Percentiles rank a stretch among this genome's conserved stretches.
Evolutionary conservation across 2,329 filamentous ascomycete genomes (phyloP).

Genomic region (Aureobasidium sp.): DNA sequence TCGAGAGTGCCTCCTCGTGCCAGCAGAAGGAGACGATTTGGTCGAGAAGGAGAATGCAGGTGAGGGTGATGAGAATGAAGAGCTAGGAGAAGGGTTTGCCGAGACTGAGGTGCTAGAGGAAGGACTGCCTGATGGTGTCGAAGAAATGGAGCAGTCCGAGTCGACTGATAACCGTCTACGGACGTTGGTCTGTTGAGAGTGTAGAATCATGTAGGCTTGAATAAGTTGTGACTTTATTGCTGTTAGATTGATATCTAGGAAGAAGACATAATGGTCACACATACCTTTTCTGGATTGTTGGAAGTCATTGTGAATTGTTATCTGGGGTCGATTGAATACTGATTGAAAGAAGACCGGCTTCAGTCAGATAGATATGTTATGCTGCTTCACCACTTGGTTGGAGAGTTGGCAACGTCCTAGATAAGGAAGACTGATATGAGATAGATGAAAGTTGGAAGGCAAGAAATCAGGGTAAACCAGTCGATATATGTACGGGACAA

Average conservation of each 20-base stretch:
- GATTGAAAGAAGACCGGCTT: conserved; percentile 13
- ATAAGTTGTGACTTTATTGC: conserved; percentile 21
- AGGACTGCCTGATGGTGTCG: neutral
- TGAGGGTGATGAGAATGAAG: conserved; percentile 17
- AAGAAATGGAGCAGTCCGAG: conserved; percentile 22
- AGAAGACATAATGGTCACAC: neutral
- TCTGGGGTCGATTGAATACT: neutral
- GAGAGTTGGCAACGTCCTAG: neutral
- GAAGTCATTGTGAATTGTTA: conserved; percentile 2
- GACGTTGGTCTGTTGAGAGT: conserved; percentile 35
- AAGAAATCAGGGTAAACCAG: neutral
- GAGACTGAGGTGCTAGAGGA: conserved; percentile 5
- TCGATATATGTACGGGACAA: conserved; percentile 13
- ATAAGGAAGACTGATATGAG: neutral
- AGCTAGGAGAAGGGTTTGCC: conserved; percentile 16
- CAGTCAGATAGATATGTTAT: conserved; percentile 1
- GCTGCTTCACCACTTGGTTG: neutral
- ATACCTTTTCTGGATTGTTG: conserved; percentile 2
- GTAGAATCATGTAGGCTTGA: conserved; percentile 35
- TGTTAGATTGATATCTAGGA: neutral
- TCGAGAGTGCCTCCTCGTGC: conserved; percentile 14
- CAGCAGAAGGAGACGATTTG: conserved; percentile 10
- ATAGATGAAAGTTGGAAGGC: neutral
- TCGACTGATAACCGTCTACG: conserved; percentile 33
- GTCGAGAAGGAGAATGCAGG: conserved; percentile 21